Base-by-base conservation (phyloP, 73 alveolate genomes). In the Breviolum minutum region DNA sequence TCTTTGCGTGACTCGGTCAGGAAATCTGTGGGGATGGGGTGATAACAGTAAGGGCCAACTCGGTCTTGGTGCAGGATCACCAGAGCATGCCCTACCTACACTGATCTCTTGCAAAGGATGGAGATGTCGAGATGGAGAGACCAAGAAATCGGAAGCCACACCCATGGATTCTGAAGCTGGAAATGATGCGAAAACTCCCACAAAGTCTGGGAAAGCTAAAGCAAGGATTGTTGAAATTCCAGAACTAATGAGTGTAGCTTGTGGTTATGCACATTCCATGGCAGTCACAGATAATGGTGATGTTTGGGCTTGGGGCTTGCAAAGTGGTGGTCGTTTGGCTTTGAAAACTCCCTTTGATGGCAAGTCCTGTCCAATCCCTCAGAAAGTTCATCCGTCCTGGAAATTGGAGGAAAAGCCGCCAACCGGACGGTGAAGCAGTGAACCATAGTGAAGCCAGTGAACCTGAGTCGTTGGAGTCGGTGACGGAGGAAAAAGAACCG, bases 1-100 rank as follows among this genome's bases (percentile, higher is more conserved):
- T 6, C 84, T 94, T 40, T 92, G 98, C 73, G 17, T 94, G 70
- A 62, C 93, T 6, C 66, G 83, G 16, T 62, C 85, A 11, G 99
- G 99, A 30, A 74, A 76, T 61, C 11, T 94, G 85, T 94, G 99
- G 99, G 99, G 94, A n/a, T 94, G 99, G 99, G 99, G 99, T 32
- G 98, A 92, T 66, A 92, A 92, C 91, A 73, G 98, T 81, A 92
- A 92, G 24, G 98, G 98, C 8, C 98, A 92, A 63, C 91, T 92
- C 26, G 98, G 98, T 64, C 79, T 92, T 20, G 98, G 96, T 5
- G 27, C 60, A n/a, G 91, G 97, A n/a, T 32, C 89, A n/a, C 89
- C 89, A 22, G 98, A 73, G 7, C 77, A 92, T 11, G 98, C 66
- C 16, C 48, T 66, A 17, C 91, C 98, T 24, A 92, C 98, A 3